Conservation (phyloP, 2,329 filamentous ascomycete genomes). For the Cercospora sesami region DNA sequence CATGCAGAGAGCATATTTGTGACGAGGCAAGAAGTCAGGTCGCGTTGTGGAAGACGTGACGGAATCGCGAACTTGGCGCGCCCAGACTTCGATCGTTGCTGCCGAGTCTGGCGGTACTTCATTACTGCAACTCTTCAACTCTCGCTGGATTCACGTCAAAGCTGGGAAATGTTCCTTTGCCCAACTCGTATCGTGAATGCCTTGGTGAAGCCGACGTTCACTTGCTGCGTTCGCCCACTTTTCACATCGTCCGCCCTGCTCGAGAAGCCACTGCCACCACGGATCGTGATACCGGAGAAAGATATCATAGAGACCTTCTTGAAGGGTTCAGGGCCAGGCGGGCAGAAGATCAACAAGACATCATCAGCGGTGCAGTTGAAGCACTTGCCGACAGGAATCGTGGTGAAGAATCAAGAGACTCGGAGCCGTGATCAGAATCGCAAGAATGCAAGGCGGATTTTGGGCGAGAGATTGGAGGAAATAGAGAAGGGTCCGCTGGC, state of each 20-base stretch:
- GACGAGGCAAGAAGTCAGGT: background rate
- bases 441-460: constrained; percentile 74
- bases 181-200: background rate
- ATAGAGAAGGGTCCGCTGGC: constrained; percentile 69
- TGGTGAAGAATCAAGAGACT: constrained; percentile 91
- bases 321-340: constrained; percentile 87
- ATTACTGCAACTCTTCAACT: background rate
- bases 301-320: constrained; percentile 85
- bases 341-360: constrained; percentile 99
- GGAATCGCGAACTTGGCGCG: constrained; percentile 16
- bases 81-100: background rate
- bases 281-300: constrained; percentile 70
- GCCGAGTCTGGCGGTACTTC: background rate
- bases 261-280: constrained; percentile 69
- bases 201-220: background rate
- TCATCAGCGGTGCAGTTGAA: constrained; percentile 90
- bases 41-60: constrained; percentile 18
- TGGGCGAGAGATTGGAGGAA: constrained; percentile 77
- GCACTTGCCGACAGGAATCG: constrained; percentile 84
- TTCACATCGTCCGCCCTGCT: constrained; percentile 14
- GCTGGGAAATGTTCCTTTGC: constrained; percentile 2
- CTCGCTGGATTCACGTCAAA: background rate
- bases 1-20: constrained; percentile 17
- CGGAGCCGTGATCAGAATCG: constrained; percentile 84
- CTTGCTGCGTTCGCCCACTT: constrained; percentile 28